Evolutionary conservation across 108 stramenopile species (phyloP), one percentile per base, ranked within the genome.

Genomic region (Skeletonema menzelii): DNA sequence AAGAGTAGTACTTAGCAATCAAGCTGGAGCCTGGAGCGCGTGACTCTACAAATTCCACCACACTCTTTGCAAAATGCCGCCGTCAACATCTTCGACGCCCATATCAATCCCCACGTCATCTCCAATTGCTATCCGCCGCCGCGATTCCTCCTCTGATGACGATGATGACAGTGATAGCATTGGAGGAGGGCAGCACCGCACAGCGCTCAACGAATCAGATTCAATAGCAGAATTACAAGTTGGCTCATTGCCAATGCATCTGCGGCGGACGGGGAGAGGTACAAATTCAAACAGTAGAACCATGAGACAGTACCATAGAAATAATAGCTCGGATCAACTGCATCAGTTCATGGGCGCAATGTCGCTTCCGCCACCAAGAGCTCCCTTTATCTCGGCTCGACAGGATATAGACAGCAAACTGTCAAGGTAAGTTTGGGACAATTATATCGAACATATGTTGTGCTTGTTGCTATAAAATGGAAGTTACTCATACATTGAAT

Each of bases 361-460:
- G 53, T 79, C 78, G 11, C 38, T 79, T 59, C 78, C 78, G 47
- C 78, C 78, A 2, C 78, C 78, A 19, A 72, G 60, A 61, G 78
- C 78, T 22, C 78, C 78, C 24, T 65, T 67, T 65, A 56, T 79
- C 10, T 72, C 78, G 1, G 72, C 78, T 10, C 56, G 66, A 31
- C 62, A 60, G 34, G 65, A 71, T 19, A 30, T 64, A 0, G 70
- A 71, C 8, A 70, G 27, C 26, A 72, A 72, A 34, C 59, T 79
- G 14, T 67, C 70, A 20, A 65, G 57, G 73, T 75, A 15, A 27
- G 64, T 37, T 57, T 27, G 24, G 27, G 17, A 35, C 24, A 56
- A 56, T 0, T 0, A 32, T 35, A 20, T 35, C 24, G 40, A 56
- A 2, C 2, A 32, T 35, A 20, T 35, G 1, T 27, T 24, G 17